phyloP scores from a whole-genome alignment of 345 rosid species.

The Boechera divaricarpa region DNA sequence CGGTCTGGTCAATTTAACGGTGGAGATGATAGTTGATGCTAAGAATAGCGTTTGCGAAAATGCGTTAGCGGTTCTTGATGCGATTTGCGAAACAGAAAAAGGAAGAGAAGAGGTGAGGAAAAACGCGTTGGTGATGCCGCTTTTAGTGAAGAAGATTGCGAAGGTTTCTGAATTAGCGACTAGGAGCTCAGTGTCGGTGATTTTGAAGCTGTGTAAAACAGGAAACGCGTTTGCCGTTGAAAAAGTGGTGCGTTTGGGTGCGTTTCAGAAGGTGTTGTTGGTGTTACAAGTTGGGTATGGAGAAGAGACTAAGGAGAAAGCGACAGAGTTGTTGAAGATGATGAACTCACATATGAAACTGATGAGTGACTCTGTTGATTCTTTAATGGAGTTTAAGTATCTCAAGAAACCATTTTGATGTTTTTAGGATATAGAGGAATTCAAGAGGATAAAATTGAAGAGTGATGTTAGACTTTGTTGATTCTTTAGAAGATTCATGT shows the following conservation, averaged over 20 bases:
- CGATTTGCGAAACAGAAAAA: slow-evolving; percentile 47
- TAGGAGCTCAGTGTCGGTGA: slow-evolving; percentile 57
- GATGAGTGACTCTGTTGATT: slow-evolving; percentile 56
- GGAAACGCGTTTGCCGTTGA: slow-evolving; percentile 48
- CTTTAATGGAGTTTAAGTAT: slow-evolving; percentile 64
- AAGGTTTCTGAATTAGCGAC: slow-evolving; percentile 69
- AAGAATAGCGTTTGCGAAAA: slow-evolving; percentile 63
- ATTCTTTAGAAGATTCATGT: not conserved
- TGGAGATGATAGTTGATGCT: slow-evolving; percentile 58
- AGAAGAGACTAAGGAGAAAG: slow-evolving; percentile 68
- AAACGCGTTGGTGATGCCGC: slow-evolving; percentile 60
- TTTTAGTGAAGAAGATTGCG: slow-evolving; percentile 69
- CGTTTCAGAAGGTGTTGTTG: slow-evolving; percentile 77
- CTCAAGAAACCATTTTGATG: slow-evolving; percentile 66
- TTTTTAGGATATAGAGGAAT: not conserved
- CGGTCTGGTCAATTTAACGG: slow-evolving; percentile 57
- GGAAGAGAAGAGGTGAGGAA: slow-evolving; percentile 54
- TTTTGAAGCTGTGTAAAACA: slow-evolving; percentile 62
- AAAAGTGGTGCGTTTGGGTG: slow-evolving; percentile 61
- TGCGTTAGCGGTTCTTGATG: slow-evolving; percentile 65
- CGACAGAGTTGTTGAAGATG: slow-evolving; percentile 65
- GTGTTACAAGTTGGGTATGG: slow-evolving; percentile 76
- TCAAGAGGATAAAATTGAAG: not conserved
- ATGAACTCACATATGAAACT: slow-evolving; percentile 57
- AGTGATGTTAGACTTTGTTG: not conserved